phyloP scores from a whole-genome alignment of 257 asterid species.

The Ajuga chamaepitys region DNA sequence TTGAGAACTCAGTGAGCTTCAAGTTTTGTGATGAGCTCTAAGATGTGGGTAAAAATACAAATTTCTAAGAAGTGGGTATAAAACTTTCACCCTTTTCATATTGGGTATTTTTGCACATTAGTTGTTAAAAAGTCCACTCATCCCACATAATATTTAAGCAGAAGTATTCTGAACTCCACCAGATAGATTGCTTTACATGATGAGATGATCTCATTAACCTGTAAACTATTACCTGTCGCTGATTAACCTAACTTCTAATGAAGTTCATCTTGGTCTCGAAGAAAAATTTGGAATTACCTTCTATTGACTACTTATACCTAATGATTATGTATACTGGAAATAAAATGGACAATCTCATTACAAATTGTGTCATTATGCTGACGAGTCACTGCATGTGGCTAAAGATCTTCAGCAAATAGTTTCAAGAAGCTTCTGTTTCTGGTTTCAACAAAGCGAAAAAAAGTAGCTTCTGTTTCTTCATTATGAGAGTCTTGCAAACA shows the following conservation, averaged over 20 bases:
- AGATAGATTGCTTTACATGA: slow-evolving; percentile 14
- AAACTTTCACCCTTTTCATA: too few species aligned
- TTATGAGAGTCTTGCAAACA: neutral
- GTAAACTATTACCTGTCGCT: neutral
- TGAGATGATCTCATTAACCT: neutral
- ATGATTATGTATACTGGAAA: neutral
- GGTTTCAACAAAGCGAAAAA: too few species aligned
- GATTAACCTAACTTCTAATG: neutral
- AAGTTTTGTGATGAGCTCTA: too few species aligned
- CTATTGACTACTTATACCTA: neutral
- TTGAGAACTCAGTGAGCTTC: too few species aligned
- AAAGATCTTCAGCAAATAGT: too few species aligned
- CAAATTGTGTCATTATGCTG: neutral
- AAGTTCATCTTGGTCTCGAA: neutral
- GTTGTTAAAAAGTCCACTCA: neutral
- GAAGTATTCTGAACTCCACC: slow-evolving; percentile 1
- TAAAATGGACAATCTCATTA: neutral
- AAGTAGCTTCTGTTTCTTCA: too few species aligned
- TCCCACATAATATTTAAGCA: slow-evolving; percentile 8
- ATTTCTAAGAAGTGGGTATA: too few species aligned
- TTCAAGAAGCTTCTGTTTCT: too few species aligned
- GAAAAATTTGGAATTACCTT: neutral
- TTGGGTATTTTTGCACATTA: too few species aligned
- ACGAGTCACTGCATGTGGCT: too few species aligned
- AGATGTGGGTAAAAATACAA: too few species aligned